Conservation (phyloP, 2,329 filamentous ascomycete species). For the Nemania abortiva region DNA sequence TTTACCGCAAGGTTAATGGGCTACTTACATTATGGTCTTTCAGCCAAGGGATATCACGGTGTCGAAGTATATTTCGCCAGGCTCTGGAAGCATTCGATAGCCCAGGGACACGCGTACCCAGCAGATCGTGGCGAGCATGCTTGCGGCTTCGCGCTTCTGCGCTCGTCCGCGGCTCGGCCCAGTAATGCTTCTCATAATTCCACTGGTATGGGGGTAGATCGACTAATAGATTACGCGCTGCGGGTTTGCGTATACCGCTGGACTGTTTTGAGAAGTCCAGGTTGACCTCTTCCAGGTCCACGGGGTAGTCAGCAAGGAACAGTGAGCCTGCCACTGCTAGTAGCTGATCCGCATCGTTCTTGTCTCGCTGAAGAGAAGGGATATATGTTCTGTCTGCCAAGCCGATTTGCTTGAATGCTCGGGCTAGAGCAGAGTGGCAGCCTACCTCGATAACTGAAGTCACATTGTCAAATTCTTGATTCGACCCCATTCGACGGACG, state of each 20-base stretch:
- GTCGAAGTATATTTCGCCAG: constrained; percentile 54
- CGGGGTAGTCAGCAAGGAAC: constrained; percentile 38
- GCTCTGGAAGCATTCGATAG: constrained; percentile 19
- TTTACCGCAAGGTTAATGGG: not conserved
- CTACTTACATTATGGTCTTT: constrained; percentile 50
- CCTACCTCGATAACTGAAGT: constrained; percentile 42
- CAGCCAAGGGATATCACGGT: constrained; percentile 54
- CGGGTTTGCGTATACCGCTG: constrained; percentile 21
- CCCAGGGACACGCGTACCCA: constrained; percentile 28
- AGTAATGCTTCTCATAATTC: constrained; percentile 42
- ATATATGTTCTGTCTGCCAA: constrained; percentile 38
- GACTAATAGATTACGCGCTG: constrained; percentile 31
- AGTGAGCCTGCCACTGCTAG: constrained; percentile 38
- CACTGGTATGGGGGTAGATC: constrained; percentile 45
- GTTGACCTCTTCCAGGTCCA: constrained; percentile 40
- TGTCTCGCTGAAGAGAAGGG: constrained; percentile 37
- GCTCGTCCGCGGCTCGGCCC: constrained; percentile 40
- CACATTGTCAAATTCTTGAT: constrained; percentile 47
- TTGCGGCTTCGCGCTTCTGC: constrained; percentile 30
- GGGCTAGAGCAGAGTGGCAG: constrained; percentile 48
- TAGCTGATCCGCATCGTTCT: constrained; percentile 37
- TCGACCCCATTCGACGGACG: constrained; percentile 53
- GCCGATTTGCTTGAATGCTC: constrained; percentile 51
- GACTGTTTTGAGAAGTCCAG: constrained; percentile 13
- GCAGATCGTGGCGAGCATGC: constrained; percentile 40